Base-by-base conservation (phyloP, 768 basidiomycete genomes). In the Mycena kentingensis region DNA sequence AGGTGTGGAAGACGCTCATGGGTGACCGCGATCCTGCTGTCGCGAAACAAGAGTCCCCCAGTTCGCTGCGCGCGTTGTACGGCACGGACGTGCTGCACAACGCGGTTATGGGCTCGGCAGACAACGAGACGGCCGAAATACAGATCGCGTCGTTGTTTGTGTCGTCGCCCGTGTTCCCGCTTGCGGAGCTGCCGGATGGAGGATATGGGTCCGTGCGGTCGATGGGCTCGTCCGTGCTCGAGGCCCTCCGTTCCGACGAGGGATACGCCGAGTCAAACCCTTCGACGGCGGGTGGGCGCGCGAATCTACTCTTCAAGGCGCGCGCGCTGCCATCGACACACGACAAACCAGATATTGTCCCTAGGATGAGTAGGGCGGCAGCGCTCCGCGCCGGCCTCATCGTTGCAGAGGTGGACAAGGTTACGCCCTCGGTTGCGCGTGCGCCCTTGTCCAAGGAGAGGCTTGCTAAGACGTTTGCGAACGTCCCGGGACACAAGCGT, bases 401-500 rank as follows among this genome's bases (percentile, higher is more conserved):
- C 0, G 55, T 79, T 2, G 81, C 82, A 21, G 76, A 74, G 49
- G 70, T 67, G 36, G 81, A 82, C 24, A 77, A 74, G 50, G 69
- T 67, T 38, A 68, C 73, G 1, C 60, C 67, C 24, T 72, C 67
- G 11, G 67, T 58, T 1, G 80, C 82, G 16, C 80, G 85, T 25
- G 70, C 68, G 24, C 78, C 84, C 0, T 72, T 78, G 21, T 77
- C 83, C 6, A 85, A 86, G 61, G 88, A 87, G 58, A 76, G 77
- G 21, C 75, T 77, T 2, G 76, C 75, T 15, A 72, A 80, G 69
- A 87, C 84, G 13, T 93, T 92, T 65, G 78, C 79, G 21, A 84
- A 88, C 55, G 84, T 92, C 3, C 91, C 90, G 0, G 90, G 90
- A 0, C 91, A 93, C 67, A 91, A 90, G 63, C 85, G 90, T 34